phyloP scores from a whole-genome alignment of 1,284 basidiomycete genomes.

The Marasmius oreades region DNA sequence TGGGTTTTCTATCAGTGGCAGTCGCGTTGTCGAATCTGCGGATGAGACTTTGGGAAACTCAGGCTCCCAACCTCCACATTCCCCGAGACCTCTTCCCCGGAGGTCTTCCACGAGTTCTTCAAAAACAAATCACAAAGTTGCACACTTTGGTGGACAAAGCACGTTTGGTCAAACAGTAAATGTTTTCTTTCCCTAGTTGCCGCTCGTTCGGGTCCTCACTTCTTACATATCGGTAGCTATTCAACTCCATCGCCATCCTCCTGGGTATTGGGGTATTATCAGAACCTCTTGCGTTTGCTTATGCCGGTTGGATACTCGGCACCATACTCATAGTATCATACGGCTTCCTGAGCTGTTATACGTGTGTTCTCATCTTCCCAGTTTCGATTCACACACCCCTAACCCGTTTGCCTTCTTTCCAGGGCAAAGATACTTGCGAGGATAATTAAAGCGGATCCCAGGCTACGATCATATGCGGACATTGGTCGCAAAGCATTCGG shows the following conservation, averaged over 20 bases:
- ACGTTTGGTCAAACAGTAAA: conserved; percentile 84
- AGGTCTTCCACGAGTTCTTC: conserved; percentile 29
- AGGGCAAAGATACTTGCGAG: conserved; percentile 84
- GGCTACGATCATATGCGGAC: conserved; percentile 81
- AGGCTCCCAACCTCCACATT: background rate
- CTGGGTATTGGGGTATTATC: conserved; percentile 90
- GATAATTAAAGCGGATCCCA: conserved; percentile 69
- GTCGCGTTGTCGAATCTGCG: background rate
- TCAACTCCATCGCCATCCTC: conserved; percentile 85
- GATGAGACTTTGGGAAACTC: conserved; percentile 2
- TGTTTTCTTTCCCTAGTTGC: conserved; percentile 3
- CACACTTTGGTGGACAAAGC: conserved; percentile 49
- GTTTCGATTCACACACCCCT: conserved; percentile 6
- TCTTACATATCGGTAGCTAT: conserved; percentile 52
- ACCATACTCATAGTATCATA: conserved; percentile 74
- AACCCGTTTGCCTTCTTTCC: conserved; percentile 5
- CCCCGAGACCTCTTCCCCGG: conserved; percentile 11
- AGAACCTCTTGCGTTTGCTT: conserved; percentile 84
- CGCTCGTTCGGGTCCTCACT: conserved; percentile 3
- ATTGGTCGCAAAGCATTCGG: conserved; percentile 89
- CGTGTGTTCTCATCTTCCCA: conserved; percentile 47
- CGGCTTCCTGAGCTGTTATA: conserved; percentile 82
- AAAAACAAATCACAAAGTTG: conserved; percentile 25
- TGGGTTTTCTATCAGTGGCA: background rate
- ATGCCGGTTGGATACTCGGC: conserved; percentile 83